These are phyloP conservation scores for Pyrrhoderma noxium DNA, from an alignment of 1,284 basidiomycete species.

Conservation along the genomic window DNA sequence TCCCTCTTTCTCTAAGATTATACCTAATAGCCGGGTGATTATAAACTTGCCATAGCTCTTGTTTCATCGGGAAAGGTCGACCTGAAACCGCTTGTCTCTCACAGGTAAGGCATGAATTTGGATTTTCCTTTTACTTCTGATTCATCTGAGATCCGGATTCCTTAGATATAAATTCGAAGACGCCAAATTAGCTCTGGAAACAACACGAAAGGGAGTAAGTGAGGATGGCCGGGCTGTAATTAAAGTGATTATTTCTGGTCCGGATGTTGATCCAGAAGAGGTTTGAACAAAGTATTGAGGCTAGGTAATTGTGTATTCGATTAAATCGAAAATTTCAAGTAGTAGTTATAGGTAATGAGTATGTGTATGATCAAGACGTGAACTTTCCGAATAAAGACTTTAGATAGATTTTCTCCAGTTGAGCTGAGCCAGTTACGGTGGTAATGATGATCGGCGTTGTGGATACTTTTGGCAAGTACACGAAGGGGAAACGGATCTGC, in stretches of 20 bases:
- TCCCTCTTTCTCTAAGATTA: not conserved
- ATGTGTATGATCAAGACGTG: no score
- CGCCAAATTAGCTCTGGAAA: constrained; percentile 74
- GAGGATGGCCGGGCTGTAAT: constrained; percentile 67
- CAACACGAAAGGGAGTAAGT: constrained; percentile 73
- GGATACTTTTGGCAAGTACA: no score
- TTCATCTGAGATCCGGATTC: not conserved
- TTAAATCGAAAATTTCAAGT: no score
- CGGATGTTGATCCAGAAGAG: constrained; percentile 35
- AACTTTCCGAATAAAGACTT: no score
- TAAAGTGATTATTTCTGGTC: constrained; percentile 73
- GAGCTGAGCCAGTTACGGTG: no score
- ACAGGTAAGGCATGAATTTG: constrained; percentile 53
- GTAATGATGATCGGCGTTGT: no score
- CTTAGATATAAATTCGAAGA: constrained; percentile 65
- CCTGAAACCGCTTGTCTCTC: constrained; percentile 84
- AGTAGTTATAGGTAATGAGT: no score
- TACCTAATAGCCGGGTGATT: constrained; percentile 62
- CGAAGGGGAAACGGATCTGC: no score
- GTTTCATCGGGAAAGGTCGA: constrained; percentile 75
- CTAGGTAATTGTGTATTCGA: no score
- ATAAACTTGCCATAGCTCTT: constrained; percentile 80
- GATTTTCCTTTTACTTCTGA: no score
- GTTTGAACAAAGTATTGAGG: no score
- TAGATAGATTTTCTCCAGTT: no score